These are phyloP conservation scores for Royoungia palumana DNA, from an alignment of 768 basidiomycete species.

Conservation along the genomic window DNA sequence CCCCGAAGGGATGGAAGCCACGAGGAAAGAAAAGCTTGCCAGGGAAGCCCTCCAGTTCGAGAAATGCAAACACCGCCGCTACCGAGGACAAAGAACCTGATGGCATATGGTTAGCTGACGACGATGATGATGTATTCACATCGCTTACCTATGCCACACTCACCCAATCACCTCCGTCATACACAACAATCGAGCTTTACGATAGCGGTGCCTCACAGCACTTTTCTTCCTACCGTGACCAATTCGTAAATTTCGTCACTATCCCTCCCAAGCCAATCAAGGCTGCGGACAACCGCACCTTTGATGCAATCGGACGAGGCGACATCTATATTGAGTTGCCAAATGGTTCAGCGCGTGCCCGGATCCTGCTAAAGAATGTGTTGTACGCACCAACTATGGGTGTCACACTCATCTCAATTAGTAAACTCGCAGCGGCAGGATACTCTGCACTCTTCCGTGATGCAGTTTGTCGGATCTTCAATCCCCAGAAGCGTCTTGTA, in stretches of 20 bases:
- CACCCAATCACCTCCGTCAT: too few relatives aligned
- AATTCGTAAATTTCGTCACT: not conserved
- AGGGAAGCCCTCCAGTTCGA: too few relatives aligned
- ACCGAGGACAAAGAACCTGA: too few relatives aligned
- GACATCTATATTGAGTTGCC: not conserved
- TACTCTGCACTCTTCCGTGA: not conserved
- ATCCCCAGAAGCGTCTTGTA: conserved; percentile 7
- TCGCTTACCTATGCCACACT: too few relatives aligned
- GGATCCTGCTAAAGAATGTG: not conserved
- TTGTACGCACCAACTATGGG: not conserved
- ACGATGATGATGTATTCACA: not conserved
- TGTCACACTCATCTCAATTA: not conserved
- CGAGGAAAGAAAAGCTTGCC: not conserved
- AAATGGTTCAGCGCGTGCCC: not conserved
- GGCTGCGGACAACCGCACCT: not conserved
- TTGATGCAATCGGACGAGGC: not conserved
- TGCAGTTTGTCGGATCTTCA: conserved; percentile 5
- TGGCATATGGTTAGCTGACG: not conserved
- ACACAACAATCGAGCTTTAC: not conserved
- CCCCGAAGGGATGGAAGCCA: conserved; percentile 1
- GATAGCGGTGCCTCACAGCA: not conserved
- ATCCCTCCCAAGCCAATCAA: not conserved
- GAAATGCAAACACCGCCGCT: too few relatives aligned
- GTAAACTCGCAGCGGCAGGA: not conserved
- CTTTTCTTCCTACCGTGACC: not conserved